Base-by-base conservation (phyloP, 495 filamentous ascomycete genomes). In the Aspergillus heteromorphus region DNA sequence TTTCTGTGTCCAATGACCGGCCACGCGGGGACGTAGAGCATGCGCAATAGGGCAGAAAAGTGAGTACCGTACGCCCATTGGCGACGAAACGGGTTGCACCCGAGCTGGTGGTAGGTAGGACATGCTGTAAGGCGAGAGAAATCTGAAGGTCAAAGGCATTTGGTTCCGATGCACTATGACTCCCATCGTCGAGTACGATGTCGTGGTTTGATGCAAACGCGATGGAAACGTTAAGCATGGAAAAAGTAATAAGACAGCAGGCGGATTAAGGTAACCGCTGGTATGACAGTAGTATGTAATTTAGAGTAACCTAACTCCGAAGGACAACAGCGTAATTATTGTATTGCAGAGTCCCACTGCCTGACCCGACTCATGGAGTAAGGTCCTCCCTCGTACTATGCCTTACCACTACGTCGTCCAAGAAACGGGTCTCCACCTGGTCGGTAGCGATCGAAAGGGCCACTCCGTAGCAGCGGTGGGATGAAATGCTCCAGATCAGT, bases 111-210 rank as follows among this genome's bases (percentile, higher is more conserved):
- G 21, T 10, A 43, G 21, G 18, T 8, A 23, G 21, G 18, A 43
- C 19, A 43, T 18, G 40, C 34, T 30, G 25, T 17, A 21, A 31
- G 17, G 25, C 9, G 45, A n/a, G 6, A 49, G 29, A 17, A 47
- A 11, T 36, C 31, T 31, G 31, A 18, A 54, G 30, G 23, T n/a
- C 23, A 54, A 30, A 54, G 31, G 25, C 11, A 54, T 52, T 47
- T 13, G 43, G 43, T 47, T 16, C 16, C 29, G 23, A 27, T 47
- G 43, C 43, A 47, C 25, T 47, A 29, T 16, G 27, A n/a, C 43
- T 47, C 10, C 43, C 20, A 7, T 38, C 34, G 13, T 29, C 23
- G 27, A 27, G n/a, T 8, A 29, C 43, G 8, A 30, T 43, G 19
- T 3, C 7, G 17, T 23, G 21, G 48, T 13, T 34, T 21, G 38